A percentile compares a stretch with the other conserved stretches of the same genome.
phyloP scores from a whole-genome alignment of 352 stramenopile genomes.

The Blastocystis sp. region DNA sequence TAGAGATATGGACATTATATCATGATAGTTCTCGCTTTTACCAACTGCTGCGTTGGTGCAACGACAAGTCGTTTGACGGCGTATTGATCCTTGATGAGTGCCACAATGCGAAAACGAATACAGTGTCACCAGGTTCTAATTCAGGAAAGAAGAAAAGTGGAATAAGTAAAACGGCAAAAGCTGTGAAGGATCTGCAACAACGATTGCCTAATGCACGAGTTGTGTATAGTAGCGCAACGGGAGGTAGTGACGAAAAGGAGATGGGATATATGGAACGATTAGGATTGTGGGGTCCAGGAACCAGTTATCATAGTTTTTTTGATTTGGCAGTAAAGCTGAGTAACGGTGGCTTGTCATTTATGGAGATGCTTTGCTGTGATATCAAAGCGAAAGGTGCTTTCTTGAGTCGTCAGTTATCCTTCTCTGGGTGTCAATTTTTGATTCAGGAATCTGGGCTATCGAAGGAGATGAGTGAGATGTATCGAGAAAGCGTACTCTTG shows the following conservation, averaged over 20 bases:
- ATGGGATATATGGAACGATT: constrained; percentile 73
- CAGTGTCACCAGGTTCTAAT: background rate
- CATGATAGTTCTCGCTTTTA: background rate
- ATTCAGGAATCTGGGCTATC: constrained; percentile 45
- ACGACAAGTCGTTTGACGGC: constrained; percentile 67
- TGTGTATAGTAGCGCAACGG: constrained; percentile 75
- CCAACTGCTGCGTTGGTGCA: constrained; percentile 39
- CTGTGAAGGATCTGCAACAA: constrained; percentile 70
- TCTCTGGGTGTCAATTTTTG: constrained; percentile 69
- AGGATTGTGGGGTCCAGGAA: constrained; percentile 71
- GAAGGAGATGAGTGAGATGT: constrained; percentile 16
- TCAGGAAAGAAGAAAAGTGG: background rate
- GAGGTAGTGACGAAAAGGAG: constrained; percentile 71
- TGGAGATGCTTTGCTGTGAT: constrained; percentile 75
- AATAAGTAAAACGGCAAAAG: constrained; percentile 69
- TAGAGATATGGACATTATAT: background rate
- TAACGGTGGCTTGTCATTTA: constrained; percentile 69
- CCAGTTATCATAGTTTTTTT: constrained; percentile 68
- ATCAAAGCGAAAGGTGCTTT: constrained; percentile 72
- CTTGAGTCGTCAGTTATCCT: constrained; percentile 70
- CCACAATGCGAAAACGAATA: constrained; percentile 72
- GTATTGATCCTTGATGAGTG: constrained; percentile 72
- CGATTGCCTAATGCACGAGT: constrained; percentile 71
- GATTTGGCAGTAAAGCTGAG: constrained; percentile 69
- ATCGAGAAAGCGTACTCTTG: constrained; percentile 52